Evolutionary conservation across 169 alveolate species (phyloP).

Genomic region (Cryptosporidium ryanae): DNA sequence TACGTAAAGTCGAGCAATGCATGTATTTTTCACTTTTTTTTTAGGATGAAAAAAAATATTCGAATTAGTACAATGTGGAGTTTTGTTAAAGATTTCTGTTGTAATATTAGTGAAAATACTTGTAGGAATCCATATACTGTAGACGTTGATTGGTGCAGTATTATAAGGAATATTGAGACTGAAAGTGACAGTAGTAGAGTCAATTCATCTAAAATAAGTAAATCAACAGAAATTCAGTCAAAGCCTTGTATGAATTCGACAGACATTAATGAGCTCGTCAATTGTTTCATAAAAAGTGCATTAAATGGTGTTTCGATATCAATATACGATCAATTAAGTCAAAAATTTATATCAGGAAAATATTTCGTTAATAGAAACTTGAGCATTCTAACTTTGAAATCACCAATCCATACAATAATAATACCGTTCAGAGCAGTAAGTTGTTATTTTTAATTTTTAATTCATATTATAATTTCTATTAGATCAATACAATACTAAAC

Average conservation of each 20-base stretch:
- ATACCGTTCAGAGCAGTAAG: constrained; percentile 75
- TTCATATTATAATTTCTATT: background rate
- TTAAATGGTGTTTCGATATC: constrained; percentile 49
- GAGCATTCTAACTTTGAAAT: constrained; percentile 44
- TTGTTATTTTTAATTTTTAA: background rate
- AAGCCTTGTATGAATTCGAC: constrained; percentile 26
- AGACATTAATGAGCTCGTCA: constrained; percentile 48
- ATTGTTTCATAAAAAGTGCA: constrained; percentile 50
- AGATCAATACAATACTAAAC: constrained; percentile 58
- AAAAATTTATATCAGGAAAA: constrained; percentile 60
- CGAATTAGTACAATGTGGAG: constrained; percentile 32
- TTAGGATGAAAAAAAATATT: background rate
- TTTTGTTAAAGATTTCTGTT: constrained; percentile 20
- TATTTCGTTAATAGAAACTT: constrained; percentile 47
- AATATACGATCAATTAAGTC: constrained; percentile 60
- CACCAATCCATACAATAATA: constrained; percentile 54
- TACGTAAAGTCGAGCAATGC: constrained; percentile 49
- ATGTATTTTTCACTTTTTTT: background rate
- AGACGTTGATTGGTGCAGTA: constrained; percentile 29
- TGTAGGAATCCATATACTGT: constrained; percentile 2
- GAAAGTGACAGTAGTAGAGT: background rate
- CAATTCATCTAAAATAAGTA: constrained; percentile 13
- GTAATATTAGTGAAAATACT: background rate
- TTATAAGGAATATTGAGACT: constrained; percentile 1
- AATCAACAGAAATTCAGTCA: constrained; percentile 42